Evolutionary conservation across 371 early-diverging fungal genomes (phyloP), one percentile per base, ranked within the genome.

Genomic region (Actinomortierella wolfii): DNA sequence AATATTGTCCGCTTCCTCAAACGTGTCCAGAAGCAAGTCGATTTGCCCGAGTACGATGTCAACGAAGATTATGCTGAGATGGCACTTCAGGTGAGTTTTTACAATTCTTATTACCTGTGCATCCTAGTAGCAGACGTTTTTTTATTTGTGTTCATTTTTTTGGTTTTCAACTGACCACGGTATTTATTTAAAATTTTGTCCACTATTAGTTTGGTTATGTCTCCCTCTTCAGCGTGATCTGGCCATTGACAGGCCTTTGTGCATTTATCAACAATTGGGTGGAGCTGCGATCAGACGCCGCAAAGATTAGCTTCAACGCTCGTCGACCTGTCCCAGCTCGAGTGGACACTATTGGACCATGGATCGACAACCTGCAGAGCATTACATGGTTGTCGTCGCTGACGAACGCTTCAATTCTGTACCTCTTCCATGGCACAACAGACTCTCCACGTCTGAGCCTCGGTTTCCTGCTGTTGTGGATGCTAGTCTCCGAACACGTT

Each of bases 51-150:
- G 44, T 95, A 96, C 67, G 87, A 89, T 64, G 86, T 92, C 29
- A 93, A 89, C 57, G 88, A 88, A 40, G 96, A 96, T 67, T 95
- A 94, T 76, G 89, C 90, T 29, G 96, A 96, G 67, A 92, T 96
- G 93, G 88, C 90, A 45, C 86, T 90, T 49, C 94, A 94, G 81
- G 88, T 88, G 82, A 54, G 45, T 25, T 47, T 26, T 55, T 11
- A 50, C 25, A 42, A 14, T 64, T 39, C 9, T 34, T 51, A n/a
- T n/a, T n/a, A n/a, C n/a, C n/a, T n/a, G n/a, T n/a, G n/a, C n/a
- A n/a, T n/a, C n/a, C n/a, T n/a, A n/a, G n/a, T n/a, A n/a, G n/a
- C n/a, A n/a, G n/a, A n/a, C 26, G 15, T 23, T n/a, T 49, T 23
- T 50, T 25, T 46, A 13, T 48, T 14, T 21, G 2, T 41, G 11